Evolutionary conservation across 192 early-diverging fungal species (phyloP).

Genomic region (Oehlia diaphana): DNA sequence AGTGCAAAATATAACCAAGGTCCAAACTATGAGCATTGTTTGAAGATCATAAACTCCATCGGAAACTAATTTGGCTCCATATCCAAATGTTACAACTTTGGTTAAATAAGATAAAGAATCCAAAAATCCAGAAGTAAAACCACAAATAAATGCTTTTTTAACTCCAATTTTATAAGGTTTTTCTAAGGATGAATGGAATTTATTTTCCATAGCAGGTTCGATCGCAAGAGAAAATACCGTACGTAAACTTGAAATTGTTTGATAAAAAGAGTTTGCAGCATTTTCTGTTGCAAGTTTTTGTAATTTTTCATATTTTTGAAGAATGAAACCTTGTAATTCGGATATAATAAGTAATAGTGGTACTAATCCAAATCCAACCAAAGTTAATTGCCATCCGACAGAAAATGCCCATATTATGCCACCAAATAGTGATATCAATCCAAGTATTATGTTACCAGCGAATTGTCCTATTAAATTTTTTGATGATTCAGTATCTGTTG

Average conservation of each 20-base stretch:
- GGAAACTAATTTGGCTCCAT: constrained; percentile 10
- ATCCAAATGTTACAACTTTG: constrained; percentile 20
- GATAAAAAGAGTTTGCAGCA: constrained; percentile 24
- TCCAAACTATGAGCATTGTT: constrained; percentile 22
- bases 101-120: constrained; percentile 16
- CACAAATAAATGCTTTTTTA: constrained; percentile 18
- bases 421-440: constrained; percentile 17
- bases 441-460: constrained; percentile 9
- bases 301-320: constrained; percentile 24
- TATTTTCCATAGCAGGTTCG: neutral
- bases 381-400: constrained; percentile 25
- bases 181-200: neutral
- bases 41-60: constrained; percentile 22
- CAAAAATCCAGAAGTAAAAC: constrained; percentile 1
- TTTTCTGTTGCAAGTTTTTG: constrained; percentile 7
- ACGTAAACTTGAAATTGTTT: constrained; percentile 22
- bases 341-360: constrained; percentile 2
- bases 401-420: constrained; percentile 15
- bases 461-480: constrained; percentile 28
- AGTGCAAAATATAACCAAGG: constrained; percentile 27
- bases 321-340: constrained; percentile 9
- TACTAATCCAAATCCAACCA: constrained; percentile 20
- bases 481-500: constrained; percentile 17
- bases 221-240: constrained; percentile 19
- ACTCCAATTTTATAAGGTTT: constrained; percentile 19